A percentile compares a stretch with the other conserved stretches of the same genome.
Evolutionary conservation across 2,329 filamentous ascomycete species (phyloP).

Genomic region (Claviceps arundinis): DNA sequence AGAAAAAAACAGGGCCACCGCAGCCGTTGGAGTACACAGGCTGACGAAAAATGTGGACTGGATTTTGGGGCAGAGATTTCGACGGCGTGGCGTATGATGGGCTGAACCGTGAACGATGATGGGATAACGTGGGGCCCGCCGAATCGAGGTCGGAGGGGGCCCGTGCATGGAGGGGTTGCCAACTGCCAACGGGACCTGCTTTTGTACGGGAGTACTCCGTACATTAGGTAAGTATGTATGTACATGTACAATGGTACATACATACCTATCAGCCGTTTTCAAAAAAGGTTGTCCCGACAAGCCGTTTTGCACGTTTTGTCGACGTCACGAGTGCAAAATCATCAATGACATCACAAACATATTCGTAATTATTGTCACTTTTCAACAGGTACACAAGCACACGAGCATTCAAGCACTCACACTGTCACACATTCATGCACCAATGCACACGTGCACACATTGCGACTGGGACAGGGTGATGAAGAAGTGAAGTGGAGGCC

Average conservation of each 20-base stretch:
- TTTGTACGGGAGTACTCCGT: too few relatives aligned
- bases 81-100: neutral
- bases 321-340: neutral
- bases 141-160: neutral
- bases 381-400: neutral
- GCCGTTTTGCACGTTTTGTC: neutral
- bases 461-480: neutral
- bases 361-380: neutral
- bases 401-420: neutral
- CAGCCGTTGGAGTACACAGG: neutral
- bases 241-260: too few relatives aligned
- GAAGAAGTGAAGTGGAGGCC: neutral
- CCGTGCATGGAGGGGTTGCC: neutral
- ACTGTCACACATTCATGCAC: too few relatives aligned
- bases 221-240: too few relatives aligned
- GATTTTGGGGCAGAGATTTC: constrained; percentile 9
- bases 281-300: too few relatives aligned
- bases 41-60: constrained; percentile 5
- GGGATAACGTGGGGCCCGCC: neutral
- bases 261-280: too few relatives aligned
- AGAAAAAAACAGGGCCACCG: constrained; percentile 9
- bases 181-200: neutral
- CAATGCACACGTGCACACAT: too few relatives aligned
- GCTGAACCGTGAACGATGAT: neutral
- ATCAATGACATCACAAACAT: neutral